Percentiles rank a stretch among this genome's conserved stretches.
Evolutionary conservation across 768 basidiomycete genomes (phyloP).

Genomic region (Mycena rebaudengoi): DNA sequence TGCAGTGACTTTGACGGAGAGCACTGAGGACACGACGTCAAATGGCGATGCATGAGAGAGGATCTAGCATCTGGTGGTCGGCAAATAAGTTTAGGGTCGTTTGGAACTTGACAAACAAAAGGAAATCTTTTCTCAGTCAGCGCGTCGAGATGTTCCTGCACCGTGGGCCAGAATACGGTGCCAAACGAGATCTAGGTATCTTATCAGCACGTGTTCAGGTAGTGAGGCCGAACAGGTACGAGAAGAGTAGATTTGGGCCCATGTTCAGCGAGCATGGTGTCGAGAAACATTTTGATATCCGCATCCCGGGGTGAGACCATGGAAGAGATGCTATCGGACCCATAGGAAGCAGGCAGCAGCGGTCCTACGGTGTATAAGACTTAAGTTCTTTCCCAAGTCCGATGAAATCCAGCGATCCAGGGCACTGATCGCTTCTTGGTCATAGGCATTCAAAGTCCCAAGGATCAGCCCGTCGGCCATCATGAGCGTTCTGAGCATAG

Average conservation of each 20-base stretch:
- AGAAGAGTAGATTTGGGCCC: slow-evolving; percentile 3
- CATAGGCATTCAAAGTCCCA: too few relatives aligned
- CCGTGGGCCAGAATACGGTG: background rate
- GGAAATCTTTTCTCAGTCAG: background rate
- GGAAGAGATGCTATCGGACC: background rate
- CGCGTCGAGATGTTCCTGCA: background rate
- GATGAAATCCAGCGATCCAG: too few relatives aligned
- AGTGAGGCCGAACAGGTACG: background rate
- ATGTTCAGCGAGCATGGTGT: background rate
- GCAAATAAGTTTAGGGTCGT: background rate
- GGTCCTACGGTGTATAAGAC: slow-evolving; percentile 8
- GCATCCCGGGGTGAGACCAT: background rate
- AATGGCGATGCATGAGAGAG: background rate
- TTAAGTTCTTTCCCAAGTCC: too few relatives aligned
- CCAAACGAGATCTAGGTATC: slow-evolving; percentile 2
- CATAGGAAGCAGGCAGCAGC: slow-evolving; percentile 2
- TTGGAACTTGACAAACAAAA: background rate
- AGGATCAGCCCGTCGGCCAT: too few relatives aligned
- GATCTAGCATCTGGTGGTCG: background rate
- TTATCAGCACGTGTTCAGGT: too few relatives aligned
- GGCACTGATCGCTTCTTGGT: too few relatives aligned
- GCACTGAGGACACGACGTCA: background rate
- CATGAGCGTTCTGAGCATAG: too few relatives aligned
- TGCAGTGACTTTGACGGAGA: background rate
- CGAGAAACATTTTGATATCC: background rate